These are phyloP conservation scores for Globisporangium spinosum DNA, from an alignment of 352 stramenopile species.

Conservation along the genomic window DNA sequence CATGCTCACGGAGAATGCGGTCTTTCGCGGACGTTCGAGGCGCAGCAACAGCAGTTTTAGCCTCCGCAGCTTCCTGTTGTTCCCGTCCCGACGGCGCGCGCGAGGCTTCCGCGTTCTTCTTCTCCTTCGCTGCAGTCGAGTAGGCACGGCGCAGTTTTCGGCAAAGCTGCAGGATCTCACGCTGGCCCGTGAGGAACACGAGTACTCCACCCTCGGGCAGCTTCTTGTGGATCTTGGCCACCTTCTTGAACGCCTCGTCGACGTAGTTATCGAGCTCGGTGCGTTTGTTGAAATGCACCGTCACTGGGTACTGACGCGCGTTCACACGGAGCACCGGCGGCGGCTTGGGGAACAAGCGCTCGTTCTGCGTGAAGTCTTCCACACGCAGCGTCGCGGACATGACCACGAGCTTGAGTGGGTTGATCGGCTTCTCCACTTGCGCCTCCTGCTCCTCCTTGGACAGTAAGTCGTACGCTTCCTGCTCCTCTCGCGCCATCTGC, in stretches of 20 bases:
- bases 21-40: slow-evolving; percentile 28
- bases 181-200: slow-evolving; percentile 97
- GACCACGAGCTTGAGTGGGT: slow-evolving; percentile 86
- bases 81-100: not conserved
- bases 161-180: slow-evolving; percentile 93
- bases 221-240: slow-evolving; percentile 96
- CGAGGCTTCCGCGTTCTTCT: slow-evolving; percentile 25
- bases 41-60: slow-evolving; percentile 5
- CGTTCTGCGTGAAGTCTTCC: slow-evolving; percentile 95
- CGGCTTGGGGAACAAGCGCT: slow-evolving; percentile 87
- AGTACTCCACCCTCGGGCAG: slow-evolving; percentile 96
- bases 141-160: slow-evolving; percentile 61
- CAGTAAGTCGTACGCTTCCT: slow-evolving; percentile 44
- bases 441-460: slow-evolving; percentile 35
- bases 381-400: slow-evolving; percentile 99
- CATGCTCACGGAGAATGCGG: slow-evolving; percentile 64
- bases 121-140: slow-evolving; percentile 32
- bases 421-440: slow-evolving; percentile 46
- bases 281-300: slow-evolving; percentile 97
- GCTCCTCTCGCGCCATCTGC: slow-evolving; percentile 80
- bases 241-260: slow-evolving; percentile 93
- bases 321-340: slow-evolving; percentile 93
- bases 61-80: slow-evolving; percentile 10
- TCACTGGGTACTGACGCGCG: slow-evolving; percentile 95
- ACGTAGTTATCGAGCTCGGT: slow-evolving; percentile 98